Percentiles rank a stretch among this genome's conserved stretches.
Evolutionary conservation across 495 filamentous ascomycete genomes (phyloP).

Genomic region (Entonaema liquescens): DNA sequence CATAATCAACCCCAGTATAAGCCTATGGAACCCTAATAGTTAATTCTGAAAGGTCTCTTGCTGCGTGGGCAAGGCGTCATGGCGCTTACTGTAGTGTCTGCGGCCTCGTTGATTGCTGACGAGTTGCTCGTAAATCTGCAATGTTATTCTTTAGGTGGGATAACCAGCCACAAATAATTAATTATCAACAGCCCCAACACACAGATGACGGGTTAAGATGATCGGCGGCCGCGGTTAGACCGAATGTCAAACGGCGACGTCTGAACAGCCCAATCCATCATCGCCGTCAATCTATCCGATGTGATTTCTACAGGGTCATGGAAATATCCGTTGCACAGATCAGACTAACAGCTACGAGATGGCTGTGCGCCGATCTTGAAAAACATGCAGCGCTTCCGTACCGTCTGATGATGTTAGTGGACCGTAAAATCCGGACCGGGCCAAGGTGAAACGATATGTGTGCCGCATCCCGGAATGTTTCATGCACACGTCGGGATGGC

Average conservation of each 20-base stretch:
- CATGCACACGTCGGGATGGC: conserved; percentile 25
- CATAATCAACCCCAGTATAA: conserved; percentile 15
- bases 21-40: background rate
- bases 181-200: conserved; percentile 11
- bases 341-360: conserved; percentile 23
- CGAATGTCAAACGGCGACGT: conserved; percentile 14
- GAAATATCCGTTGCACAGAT: conserved; percentile 29
- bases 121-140: background rate
- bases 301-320: conserved; percentile 29
- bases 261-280: conserved; percentile 21
- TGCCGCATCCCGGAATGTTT: conserved; percentile 40
- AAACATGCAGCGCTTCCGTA: conserved; percentile 35
- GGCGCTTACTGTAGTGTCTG: conserved; percentile 22
- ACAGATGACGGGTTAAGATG: conserved; percentile 24
- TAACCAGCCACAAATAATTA: background rate
- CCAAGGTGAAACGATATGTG: conserved; percentile 39
- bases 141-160: background rate
- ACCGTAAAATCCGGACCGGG: conserved; percentile 37
- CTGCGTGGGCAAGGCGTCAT: conserved; percentile 1
- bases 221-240: conserved; percentile 25
- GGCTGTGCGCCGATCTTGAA: conserved; percentile 31
- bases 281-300: conserved; percentile 26
- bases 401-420: conserved; percentile 39
- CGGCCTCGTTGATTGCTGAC: background rate
- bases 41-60: background rate